Evolutionary conservation across 164 flowering plant species (phyloP).

Genomic region (Vitis vinifera): DNA sequence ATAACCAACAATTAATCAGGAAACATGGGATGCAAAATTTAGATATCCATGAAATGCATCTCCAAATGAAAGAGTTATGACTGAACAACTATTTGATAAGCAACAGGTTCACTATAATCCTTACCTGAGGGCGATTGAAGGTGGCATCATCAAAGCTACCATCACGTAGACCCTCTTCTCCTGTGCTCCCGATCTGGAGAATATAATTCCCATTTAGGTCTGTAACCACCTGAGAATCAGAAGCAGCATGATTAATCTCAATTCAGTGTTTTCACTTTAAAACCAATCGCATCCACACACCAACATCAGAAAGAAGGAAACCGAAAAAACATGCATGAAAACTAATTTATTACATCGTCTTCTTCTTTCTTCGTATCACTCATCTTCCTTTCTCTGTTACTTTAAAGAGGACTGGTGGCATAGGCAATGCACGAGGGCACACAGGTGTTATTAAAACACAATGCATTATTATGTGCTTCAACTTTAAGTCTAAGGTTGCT

Average conservation of each 20-base stretch:
- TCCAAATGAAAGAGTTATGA: background rate
- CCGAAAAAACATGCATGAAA: background rate
- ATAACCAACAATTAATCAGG: background rate
- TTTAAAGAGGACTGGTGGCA: no score
- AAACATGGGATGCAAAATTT: slow-evolving; percentile 1
- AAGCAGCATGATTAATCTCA: background rate
- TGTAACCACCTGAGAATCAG: slow-evolving; percentile 73
- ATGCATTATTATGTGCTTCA: no score
- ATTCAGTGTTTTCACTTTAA: background rate
- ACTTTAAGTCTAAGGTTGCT: no score
- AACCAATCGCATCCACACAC: background rate
- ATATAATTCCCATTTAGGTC: slow-evolving; percentile 90
- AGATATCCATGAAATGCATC: slow-evolving; percentile 1
- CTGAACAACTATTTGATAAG: background rate
- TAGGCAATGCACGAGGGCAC: no score
- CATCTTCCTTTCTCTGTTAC: no score
- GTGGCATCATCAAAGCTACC: slow-evolving; percentile 84
- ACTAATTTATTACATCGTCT: no score
- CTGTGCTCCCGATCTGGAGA: slow-evolving; percentile 84
- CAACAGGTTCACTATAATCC: background rate
- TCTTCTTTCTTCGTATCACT: no score
- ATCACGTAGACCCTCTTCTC: slow-evolving; percentile 86
- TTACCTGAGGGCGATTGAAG: slow-evolving; percentile 92
- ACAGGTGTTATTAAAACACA: no score
- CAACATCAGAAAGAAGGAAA: background rate